Base-by-base conservation (phyloP, 177 flowering plant genomes). In the Vitis hybrid region DNA sequence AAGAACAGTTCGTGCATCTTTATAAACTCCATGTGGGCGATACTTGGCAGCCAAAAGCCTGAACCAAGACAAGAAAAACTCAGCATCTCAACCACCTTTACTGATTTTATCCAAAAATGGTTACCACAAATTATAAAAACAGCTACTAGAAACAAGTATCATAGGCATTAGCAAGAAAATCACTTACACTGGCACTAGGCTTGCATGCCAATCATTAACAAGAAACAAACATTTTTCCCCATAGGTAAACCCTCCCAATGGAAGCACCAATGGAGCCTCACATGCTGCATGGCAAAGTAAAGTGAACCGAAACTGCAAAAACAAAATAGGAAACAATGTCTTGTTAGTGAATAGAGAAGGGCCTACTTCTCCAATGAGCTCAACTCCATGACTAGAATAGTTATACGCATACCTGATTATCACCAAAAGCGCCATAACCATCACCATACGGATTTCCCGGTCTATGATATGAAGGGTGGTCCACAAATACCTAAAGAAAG, bases 371-470 rank as follows among this genome's bases (percentile, higher is more conserved):
- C 14, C 16, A 52, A 31, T 52, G 9, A 64, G 56, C 19, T 48
- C 45, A 52, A 65, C 11, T 16, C 29, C 22, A 18, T 3, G 62
- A 65, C 50, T 3, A 61, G 52, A 29, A 15, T 5, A 56, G 74
- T 18, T 12, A 74, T 22, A 70, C 57, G 10, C 39, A 48, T 70
- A 89, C 99, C 98, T 92, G 99, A 78, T 95, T 95, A 77, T 95
- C 99, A 71, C 90, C 89, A 82, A 86, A 95, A 77, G 98, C 95
- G 71, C 99, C 99, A 75, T 65, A 59, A 52, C 19, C 72, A 74
- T 95, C 98, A 14, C 99, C 99, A 81, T 95, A 95, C 52, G 92
- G 97, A 83, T 82, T 93, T 73, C 99, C 99, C 61, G 96, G 93
- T 60, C 98, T 87, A 57, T 87, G 98, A 78, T 85, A 95, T 22